A percentile compares a stretch with the other conserved stretches of the same genome.
Conservation (phyloP, 2,329 filamentous ascomycete species). For the Fusarium scirpi region DNA sequence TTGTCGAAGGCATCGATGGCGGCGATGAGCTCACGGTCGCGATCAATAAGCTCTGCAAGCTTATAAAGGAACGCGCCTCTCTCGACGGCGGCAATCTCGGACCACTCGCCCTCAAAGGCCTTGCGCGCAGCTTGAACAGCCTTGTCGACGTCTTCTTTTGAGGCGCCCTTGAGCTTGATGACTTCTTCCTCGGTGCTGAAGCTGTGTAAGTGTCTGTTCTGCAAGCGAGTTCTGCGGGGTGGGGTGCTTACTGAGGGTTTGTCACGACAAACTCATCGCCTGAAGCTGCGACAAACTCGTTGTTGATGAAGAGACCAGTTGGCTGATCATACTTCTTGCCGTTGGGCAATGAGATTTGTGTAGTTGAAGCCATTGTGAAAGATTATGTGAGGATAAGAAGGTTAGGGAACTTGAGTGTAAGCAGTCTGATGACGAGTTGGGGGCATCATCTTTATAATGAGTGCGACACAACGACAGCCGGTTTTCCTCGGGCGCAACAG, state of each 20-base stretch:
- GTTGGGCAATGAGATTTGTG: conserved; percentile 43
- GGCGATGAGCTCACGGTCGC: conserved; percentile 43
- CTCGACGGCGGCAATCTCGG: conserved; percentile 38
- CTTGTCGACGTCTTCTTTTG: conserved; percentile 37
- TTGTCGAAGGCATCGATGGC: conserved; percentile 45
- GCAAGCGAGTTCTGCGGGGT: accelerated
- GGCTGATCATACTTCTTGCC: conserved; percentile 55
- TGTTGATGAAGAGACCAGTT: conserved; percentile 48
- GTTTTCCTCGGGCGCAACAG: background rate
- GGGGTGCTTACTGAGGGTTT: conserved; percentile 33
- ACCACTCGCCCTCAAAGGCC: conserved; percentile 44
- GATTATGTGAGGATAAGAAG: background rate
- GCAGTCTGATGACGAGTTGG: background rate
- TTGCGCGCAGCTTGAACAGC: conserved; percentile 41
- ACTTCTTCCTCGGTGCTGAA: conserved; percentile 39
- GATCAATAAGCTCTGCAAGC: conserved; percentile 39
- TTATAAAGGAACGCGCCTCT: conserved; percentile 43
- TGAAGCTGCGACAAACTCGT: conserved; percentile 42
- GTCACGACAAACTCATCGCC: conserved; percentile 41
- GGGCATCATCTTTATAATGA: conserved; percentile 23
- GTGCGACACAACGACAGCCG: background rate
- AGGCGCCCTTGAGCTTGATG: conserved; percentile 40
- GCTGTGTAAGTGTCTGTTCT: background rate
- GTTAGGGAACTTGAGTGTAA: background rate
- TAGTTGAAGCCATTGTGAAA: conserved; percentile 30